A percentile compares a stretch with the other conserved stretches of the same genome.
Conservation (phyloP, 129 eudicot species). For the Pulicaria dysenterica region DNA sequence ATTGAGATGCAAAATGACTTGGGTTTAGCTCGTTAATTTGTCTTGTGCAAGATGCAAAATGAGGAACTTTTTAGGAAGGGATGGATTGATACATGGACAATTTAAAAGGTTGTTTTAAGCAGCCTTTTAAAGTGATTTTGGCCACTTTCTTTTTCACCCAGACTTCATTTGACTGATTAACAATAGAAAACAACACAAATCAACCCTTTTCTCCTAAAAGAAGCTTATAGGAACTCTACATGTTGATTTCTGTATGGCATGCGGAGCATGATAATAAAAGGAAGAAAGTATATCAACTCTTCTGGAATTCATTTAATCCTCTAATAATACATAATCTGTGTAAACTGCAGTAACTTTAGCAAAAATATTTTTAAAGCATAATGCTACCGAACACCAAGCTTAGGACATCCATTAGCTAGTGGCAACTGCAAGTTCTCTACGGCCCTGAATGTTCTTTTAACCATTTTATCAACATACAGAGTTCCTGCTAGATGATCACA, state of each 20-base stretch:
- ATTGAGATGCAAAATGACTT: too few relatives aligned
- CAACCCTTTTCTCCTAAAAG: too few relatives aligned
- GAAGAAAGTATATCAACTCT: constrained; percentile 8
- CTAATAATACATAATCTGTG: constrained; percentile 22
- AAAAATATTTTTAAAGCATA: constrained; percentile 3
- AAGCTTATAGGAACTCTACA: neutral
- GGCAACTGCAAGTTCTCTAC: constrained; percentile 87
- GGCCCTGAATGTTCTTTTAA: constrained; percentile 71
- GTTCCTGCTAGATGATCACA: constrained; percentile 89
- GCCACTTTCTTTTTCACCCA: too few relatives aligned
- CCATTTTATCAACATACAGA: constrained; percentile 83
- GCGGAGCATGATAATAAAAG: neutral
- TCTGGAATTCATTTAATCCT: constrained; percentile 1
- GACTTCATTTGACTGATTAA: too few relatives aligned
- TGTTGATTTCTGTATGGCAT: neutral
- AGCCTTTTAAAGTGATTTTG: too few relatives aligned
- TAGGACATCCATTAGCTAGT: constrained; percentile 72
- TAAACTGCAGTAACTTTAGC: constrained; percentile 5
- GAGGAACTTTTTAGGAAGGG: neutral
- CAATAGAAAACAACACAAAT: too few relatives aligned
- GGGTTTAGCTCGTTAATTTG: too few relatives aligned
- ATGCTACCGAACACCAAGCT: constrained; percentile 60
- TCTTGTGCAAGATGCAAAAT: neutral
- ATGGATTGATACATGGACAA: neutral
- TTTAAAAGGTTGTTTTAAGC: too few relatives aligned